A percentile compares a stretch with the other conserved stretches of the same genome.
Evolutionary conservation across 441 rosid species (phyloP).

Genomic region (Omphalea diandra): DNA sequence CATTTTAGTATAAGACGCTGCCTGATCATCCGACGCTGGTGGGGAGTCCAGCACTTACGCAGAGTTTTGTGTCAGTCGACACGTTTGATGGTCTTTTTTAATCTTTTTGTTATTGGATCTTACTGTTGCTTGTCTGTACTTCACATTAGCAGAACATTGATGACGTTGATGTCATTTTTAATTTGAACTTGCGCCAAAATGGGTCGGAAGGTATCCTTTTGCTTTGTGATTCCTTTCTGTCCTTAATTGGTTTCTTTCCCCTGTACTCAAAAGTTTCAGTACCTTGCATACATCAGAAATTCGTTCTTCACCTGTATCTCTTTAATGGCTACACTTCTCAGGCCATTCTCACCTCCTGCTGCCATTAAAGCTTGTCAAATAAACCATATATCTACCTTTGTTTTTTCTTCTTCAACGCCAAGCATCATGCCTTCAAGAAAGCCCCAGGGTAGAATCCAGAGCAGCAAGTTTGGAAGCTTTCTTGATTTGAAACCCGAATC

Average conservation of each 20-base stretch:
- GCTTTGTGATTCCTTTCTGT: slow-evolving; percentile 22
- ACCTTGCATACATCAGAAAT: neutral
- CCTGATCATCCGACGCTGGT: too few relatives aligned
- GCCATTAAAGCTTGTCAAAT: slow-evolving; percentile 10
- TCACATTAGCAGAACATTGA: too few relatives aligned
- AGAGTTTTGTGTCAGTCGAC: too few relatives aligned
- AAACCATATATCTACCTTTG: slow-evolving; percentile 7
- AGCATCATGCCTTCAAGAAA: slow-evolving; percentile 13
- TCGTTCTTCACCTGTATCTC: neutral
- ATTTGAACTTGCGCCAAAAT: slow-evolving; percentile 7
- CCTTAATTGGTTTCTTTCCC: slow-evolving; percentile 6
- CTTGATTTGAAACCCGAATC: slow-evolving; percentile 47
- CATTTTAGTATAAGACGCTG: too few relatives aligned
- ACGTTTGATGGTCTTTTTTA: too few relatives aligned
- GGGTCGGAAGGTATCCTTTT: slow-evolving; percentile 14
- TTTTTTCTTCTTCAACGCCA: slow-evolving; percentile 19
- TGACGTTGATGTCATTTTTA: too few relatives aligned
- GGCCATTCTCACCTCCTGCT: slow-evolving; percentile 30
- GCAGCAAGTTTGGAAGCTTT: slow-evolving; percentile 40
- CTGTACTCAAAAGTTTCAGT: neutral
- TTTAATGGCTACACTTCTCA: slow-evolving; percentile 36
- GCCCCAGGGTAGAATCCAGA: slow-evolving; percentile 18
- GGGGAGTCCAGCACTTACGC: too few relatives aligned
- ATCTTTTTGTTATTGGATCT: too few relatives aligned
- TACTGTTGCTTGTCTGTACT: too few relatives aligned